Base-by-base conservation (phyloP, 768 basidiomycete genomes). In the Lactarius tabidus region DNA sequence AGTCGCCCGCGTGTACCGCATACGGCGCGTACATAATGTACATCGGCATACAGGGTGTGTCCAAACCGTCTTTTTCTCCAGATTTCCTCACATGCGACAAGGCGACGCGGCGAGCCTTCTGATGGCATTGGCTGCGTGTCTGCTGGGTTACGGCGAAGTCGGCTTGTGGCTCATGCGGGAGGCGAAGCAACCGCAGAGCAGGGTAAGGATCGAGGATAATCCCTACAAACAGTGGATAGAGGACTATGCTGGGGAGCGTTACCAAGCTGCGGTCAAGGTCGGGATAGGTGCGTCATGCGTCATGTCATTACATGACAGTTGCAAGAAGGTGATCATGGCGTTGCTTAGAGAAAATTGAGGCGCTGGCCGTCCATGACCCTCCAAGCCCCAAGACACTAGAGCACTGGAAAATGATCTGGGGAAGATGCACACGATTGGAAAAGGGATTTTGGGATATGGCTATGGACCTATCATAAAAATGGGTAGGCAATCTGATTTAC, bases 101-200 rank as follows among this genome's bases (percentile, higher is more conserved):
- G 64, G 64, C 17, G 92, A 95, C 71, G 74, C 82, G 5, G 82
- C 84, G 39, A 87, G 84, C 65, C 77, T 95, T 6, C 72, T 89
- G n/a, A 86, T 97, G 77, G 89, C 91, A 0, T 81, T 95, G 1
- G 85, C 90, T 12, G 88, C 91, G 9, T 98, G 95, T 73, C 79
- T 96, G 10, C 77, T 96, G 0, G 95, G 95, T 2, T 98, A 97
- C 72, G 95, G 95, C 14, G 91, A 96, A 73, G 92, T 95, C 0
- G 95, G 94, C 1, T 76, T 92, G 45, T 91, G 93, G 87, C 77
- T 98, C 36, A 82, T 85, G 73, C 83, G 80, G 39, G 81, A 88
- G 65, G 81, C 80, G 1, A 72, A 78, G 39, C 70, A 69, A 45
- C 78, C 76, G 12, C 73, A 78, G 29, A 82, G 79, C 26, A 87